phyloP scores from a whole-genome alignment of 2,329 filamentous ascomycete species.

The Phoma sp. region DNA sequence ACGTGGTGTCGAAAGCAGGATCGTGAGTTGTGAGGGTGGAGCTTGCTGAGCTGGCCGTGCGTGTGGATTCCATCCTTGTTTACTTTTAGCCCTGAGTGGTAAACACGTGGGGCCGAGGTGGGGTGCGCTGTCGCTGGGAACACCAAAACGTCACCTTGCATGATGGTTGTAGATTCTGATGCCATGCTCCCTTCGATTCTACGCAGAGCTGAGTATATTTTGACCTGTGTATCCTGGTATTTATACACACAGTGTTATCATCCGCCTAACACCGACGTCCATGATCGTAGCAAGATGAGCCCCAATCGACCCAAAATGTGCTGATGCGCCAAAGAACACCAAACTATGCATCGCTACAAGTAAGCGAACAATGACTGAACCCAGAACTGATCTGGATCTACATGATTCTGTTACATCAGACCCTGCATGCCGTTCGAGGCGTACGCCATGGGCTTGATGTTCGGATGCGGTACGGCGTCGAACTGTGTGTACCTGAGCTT shows the following conservation, averaged over 20 bases:
- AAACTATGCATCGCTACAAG: constrained; percentile 44
- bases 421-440: constrained; percentile 81
- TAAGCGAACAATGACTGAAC: constrained; percentile 23
- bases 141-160: constrained; percentile 12
- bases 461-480: constrained; percentile 93
- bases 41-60: constrained; percentile 7
- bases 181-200: not conserved
- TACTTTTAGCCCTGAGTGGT: constrained; percentile 6
- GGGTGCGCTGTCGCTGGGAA: constrained; percentile 2
- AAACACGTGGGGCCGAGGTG: constrained; percentile 12
- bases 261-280: constrained; percentile 4
- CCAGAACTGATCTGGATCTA: constrained; percentile 5
- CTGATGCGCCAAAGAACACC: constrained; percentile 47
- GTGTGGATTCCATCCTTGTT: constrained; percentile 12
- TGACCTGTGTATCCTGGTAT: constrained; percentile 12
- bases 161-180: not conserved
- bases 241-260: constrained; percentile 14
- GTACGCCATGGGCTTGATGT: constrained; percentile 94
- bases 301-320: constrained; percentile 31
- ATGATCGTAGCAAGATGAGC: constrained; percentile 16
- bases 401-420: constrained; percentile 63
- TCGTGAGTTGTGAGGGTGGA: constrained; percentile 15
- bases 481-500: constrained; percentile 94
- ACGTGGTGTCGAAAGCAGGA: constrained; percentile 6
- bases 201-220: constrained; percentile 8